Evolutionary conservation across 1,284 basidiomycete species (phyloP), one percentile per base, ranked within the genome.

Genomic region (Meripilus lineatus): DNA sequence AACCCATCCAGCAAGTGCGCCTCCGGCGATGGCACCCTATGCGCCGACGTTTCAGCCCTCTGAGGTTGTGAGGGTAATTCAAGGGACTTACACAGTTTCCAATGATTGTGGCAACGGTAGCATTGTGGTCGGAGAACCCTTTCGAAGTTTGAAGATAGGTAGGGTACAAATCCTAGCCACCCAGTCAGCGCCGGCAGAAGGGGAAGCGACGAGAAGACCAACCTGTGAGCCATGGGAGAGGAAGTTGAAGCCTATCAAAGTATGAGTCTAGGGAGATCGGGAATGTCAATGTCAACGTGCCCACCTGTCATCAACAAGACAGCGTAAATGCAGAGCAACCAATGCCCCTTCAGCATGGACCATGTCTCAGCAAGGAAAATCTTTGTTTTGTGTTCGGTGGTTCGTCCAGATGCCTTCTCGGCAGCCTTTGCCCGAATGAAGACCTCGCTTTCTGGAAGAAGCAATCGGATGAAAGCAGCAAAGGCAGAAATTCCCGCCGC

Each of bases 81-180:
- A 22, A 20, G 43, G 47, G 40, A 75, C 74, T 56, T 67, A 81
- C 88, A 52, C 81, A 87, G 63, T 91, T 93, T 21, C 87, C 85
- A 53, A 97, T 92, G 57, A 98, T 98, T 10, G 93, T 96, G 0
- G 90, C 89, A 32, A 89, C 73, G 2, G 88, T 89, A 0, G 93
- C 75, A 36, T 80, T 62, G 53, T 84, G 72, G 0, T 69, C 33
- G 20, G 61, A 65, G 57, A 87, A 79, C 24, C 69, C 68, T 58
- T 88, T 89, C 13, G 77, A 74, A 1, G 60, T 62, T 50, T 79
- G 64, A 39, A 94, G 70, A 62, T 90, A 93, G 3, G 84, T 90
- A 18, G 91, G 89, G 69, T 86, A 89, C 24, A 89, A 56, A 63
- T 89, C 86, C 71, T 72, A 50, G 23, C n/a, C 14, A 5, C 21